A percentile compares a stretch with the other conserved stretches of the same genome.
Conservation (phyloP, 179 eudicot genomes). For the Silene noctiflora region DNA sequence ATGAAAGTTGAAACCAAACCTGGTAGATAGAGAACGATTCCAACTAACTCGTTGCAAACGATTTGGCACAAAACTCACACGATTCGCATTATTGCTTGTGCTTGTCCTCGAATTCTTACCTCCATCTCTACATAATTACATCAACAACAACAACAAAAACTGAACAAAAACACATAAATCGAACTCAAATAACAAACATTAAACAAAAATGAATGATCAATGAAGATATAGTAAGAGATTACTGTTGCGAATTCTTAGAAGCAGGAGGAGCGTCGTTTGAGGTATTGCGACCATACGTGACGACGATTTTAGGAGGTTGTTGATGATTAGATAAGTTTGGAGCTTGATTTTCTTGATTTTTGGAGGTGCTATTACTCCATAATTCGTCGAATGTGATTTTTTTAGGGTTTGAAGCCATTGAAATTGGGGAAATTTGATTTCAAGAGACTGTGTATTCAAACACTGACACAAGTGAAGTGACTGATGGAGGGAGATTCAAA, state of each 20-base stretch:
- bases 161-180: neutral
- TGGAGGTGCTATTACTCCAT: constrained; percentile 52
- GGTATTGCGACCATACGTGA: constrained; percentile 46
- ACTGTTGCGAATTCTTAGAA: constrained; percentile 19
- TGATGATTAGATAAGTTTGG: constrained; percentile 12
- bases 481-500: constrained; percentile 3
- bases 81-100: constrained; percentile 30
- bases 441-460: too few relatives aligned
- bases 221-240: neutral
- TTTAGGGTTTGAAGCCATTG: constrained; percentile 29
- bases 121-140: constrained; percentile 13
- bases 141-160: constrained; percentile 6
- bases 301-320: constrained; percentile 40
- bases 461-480: neutral
- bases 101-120: constrained; percentile 41
- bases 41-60: constrained; percentile 58
- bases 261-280: constrained; percentile 17
- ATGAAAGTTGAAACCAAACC: constrained; percentile 34
- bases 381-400: constrained; percentile 28
- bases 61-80: constrained; percentile 49
- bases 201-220: neutral
- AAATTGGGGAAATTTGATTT: neutral
- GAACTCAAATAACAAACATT: neutral
- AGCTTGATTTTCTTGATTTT: constrained; percentile 32
- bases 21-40: constrained; percentile 88